These are phyloP conservation scores for Malbranchea zuffiana DNA, from an alignment of 2,329 filamentous ascomycete genomes.

Conservation along the genomic window DNA sequence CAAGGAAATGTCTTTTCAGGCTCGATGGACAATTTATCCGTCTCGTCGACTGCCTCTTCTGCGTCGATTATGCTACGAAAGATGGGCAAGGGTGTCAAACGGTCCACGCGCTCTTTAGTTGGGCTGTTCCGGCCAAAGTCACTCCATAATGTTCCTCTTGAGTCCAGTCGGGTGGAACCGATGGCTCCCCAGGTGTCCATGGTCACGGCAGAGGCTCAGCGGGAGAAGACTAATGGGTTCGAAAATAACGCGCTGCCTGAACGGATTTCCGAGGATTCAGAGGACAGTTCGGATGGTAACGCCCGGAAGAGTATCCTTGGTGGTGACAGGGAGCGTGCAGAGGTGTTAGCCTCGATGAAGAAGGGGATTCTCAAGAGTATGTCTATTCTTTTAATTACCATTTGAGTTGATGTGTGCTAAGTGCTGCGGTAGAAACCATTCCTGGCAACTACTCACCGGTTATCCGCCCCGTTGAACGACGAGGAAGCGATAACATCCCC, in stretches of 20 bases:
- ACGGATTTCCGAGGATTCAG: slow-evolving; percentile 11
- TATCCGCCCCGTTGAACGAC: slow-evolving; percentile 47
- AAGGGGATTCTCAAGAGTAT: slow-evolving; percentile 92
- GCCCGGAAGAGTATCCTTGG: slow-evolving; percentile 79
- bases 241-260: slow-evolving; percentile 20
- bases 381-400: slow-evolving; percentile 22
- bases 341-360: slow-evolving; percentile 81
- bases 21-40: slow-evolving; percentile 77
- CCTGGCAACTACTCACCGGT: slow-evolving; percentile 53
- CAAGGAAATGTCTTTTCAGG: slow-evolving; percentile 73
- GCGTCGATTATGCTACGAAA: slow-evolving; percentile 59
- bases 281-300: slow-evolving; percentile 35
- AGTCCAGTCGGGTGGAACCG: slow-evolving; percentile 52
- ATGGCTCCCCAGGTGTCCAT: slow-evolving; percentile 83
- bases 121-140: slow-evolving; percentile 94
- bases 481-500: slow-evolving; percentile 51
- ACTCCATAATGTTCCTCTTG: slow-evolving; percentile 63
- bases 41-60: slow-evolving; percentile 40
- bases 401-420: neutral
- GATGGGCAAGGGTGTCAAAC: slow-evolving; percentile 98
- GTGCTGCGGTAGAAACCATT: slow-evolving; percentile 9
- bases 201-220: slow-evolving; percentile 89
- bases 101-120: slow-evolving; percentile 77
- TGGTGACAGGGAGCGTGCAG: slow-evolving; percentile 78
- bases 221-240: slow-evolving; percentile 63